Conservation (phyloP, 1,284 basidiomycete genomes). For the Cystobasidium sp. region DNA sequence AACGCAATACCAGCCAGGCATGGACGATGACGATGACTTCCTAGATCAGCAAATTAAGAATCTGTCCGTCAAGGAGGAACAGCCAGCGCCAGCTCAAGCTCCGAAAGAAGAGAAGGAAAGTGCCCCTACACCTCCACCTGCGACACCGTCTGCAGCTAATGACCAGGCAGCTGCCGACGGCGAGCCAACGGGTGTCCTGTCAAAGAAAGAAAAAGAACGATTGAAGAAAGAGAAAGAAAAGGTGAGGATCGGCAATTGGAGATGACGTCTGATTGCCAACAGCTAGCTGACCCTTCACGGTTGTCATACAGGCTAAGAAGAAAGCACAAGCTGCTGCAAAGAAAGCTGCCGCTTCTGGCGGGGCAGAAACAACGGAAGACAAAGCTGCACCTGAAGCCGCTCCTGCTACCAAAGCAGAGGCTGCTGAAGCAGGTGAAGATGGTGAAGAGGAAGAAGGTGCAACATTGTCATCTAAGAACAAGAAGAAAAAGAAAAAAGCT, state of each 20-base stretch:
- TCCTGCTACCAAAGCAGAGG: slow-evolving; percentile 42
- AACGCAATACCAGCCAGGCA: slow-evolving; percentile 50
- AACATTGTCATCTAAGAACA: slow-evolving; percentile 52
- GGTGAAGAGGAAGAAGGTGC: slow-evolving; percentile 67
- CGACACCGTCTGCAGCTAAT: slow-evolving; percentile 56
- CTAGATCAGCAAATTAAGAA: slow-evolving; percentile 50
- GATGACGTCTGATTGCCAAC: too few relatives aligned
- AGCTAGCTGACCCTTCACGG: neutral
- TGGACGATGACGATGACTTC: slow-evolving; percentile 36
- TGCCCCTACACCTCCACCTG: slow-evolving; percentile 3
- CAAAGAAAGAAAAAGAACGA: slow-evolving; percentile 91
- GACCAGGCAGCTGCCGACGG: slow-evolving; percentile 59
- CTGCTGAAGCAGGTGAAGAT: slow-evolving; percentile 63
- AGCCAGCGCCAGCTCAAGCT: slow-evolving; percentile 1
- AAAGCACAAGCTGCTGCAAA: slow-evolving; percentile 89
- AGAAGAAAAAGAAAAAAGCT: slow-evolving; percentile 55
- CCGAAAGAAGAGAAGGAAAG: slow-evolving; percentile 8
- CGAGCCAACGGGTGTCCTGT: slow-evolving; percentile 64
- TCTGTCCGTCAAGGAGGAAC: slow-evolving; percentile 33
- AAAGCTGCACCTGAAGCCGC: slow-evolving; percentile 6
- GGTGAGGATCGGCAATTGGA: slow-evolving; percentile 59
- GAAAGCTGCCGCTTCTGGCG: slow-evolving; percentile 63
- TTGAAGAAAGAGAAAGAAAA: slow-evolving; percentile 94
- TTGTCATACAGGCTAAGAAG: slow-evolving; percentile 76
- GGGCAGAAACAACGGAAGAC: slow-evolving; percentile 36